Evolutionary conservation across 345 rosid genomes (phyloP), one percentile per base, ranked within the genome.

Genomic region (Syzygium jambos): DNA sequence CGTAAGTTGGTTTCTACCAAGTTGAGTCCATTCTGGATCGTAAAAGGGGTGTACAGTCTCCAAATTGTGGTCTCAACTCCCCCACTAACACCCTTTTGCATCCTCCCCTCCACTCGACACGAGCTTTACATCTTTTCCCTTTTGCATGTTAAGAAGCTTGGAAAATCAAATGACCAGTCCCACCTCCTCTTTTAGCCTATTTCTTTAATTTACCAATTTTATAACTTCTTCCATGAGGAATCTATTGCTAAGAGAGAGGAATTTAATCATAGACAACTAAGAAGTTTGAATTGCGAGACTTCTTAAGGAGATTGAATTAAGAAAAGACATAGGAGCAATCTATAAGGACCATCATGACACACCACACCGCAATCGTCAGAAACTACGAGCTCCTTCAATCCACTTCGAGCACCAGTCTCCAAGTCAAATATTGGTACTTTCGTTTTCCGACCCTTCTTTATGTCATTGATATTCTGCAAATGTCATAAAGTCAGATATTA

Each of bases 321-420:
- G 34, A 85, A 78, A 80, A 43, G 83, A 43, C 85, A 88, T 53
- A 78, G 17, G n/a, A 90, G 84, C n/a, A 85, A 77, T 51, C 59
- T 55, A 77, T 4, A 85, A 87, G 56, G 88, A 88, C 55, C 27
- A 34, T 41, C 86, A 85, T 73, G 86, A 94, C 95, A 87, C 78
- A 98, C 99, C 96, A 98, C 98, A 22, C 98, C 98, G 77, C 99
- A 98, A 86, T 98, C 99, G 89, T 96, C 98, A 92, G 98, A 92
- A 91, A 98, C 95, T 92, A 92, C 95, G 85, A 98, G 97, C 87
- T 96, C 98, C 94, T 95, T 98, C 87, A 95, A 95, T 86, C 98
- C 95, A 88, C 93, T 95, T 85, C 98, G 94, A 89, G 97, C 92
- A 88, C 96, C 98, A 92, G 94, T 93, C 93, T 94, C 99, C 96